Evolutionary conservation across 192 early-diverging fungal genomes (phyloP), one percentile per base, ranked within the genome.

Genomic region (Rhizoclosmatium globosum): DNA sequence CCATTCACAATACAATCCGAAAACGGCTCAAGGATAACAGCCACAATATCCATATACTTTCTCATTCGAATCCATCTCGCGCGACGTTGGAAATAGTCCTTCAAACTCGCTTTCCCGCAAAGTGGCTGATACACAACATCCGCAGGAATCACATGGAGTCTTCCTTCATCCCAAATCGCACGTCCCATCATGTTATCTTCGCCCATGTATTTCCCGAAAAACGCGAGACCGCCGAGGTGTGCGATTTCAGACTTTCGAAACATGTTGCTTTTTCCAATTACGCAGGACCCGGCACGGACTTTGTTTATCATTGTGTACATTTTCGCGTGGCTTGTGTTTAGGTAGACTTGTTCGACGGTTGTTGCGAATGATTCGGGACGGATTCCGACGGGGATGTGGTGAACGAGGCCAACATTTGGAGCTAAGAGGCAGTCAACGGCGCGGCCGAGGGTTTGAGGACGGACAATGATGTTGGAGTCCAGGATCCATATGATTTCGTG

Each of bases 111-210:
- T 4, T 87, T 84, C 47, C 95, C 96, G 31, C 31, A 31, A 2
- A 95, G 85, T 0, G 92, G 88, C 84, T 99, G 97, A 74, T 91
- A 90, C 1, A 95, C 96, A 47, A 92, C 78, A 71, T 99, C 97
- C 43, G 88, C 87, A 9, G 96, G 94, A 93, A 98, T 95, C 19
- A 83, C 84, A 82, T 99, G 97, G 61, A 89, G 78, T 57, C 91
- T 87, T 2, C 96, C 95, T 68, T 89, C 83, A 56, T 87, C 86
- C 93, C 93, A 96, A 17, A 99, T 82, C 4, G 91, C 91, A 42
- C 92, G 90, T 9, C 94, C 97, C 53, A 99, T 93, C 64, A 95
- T 90, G 82, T 99, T 99, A 81, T 99, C 97, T 79, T 99, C 97
- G 11, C 93, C 91, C 91, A 97, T 93, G 83, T 91, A 97, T 78